Evolutionary conservation across 2,329 filamentous ascomycete genomes (phyloP), one percentile per base, ranked within the genome.

Genomic region (Chaetomiaceae sp.): DNA sequence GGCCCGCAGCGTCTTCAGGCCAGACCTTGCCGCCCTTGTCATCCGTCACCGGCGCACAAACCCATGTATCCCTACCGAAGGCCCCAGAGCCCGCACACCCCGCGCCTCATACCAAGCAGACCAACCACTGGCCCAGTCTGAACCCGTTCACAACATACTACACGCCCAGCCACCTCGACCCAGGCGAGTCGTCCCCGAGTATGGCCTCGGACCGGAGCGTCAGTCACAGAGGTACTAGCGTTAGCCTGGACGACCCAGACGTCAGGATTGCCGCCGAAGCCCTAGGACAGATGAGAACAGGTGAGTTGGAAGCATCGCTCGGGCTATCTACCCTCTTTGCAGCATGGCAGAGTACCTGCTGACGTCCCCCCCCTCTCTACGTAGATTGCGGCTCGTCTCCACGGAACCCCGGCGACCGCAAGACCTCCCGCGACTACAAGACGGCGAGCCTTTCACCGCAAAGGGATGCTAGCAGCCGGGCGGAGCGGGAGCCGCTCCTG

Each of bases 401-500:
- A 10, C 74, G 76, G 33, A 60, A 56, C 4, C 64, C 65, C 6
- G 67, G 46, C 47, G 42, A 51, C 39, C 48, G 53, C 41, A 48
- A 27, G 38, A 35, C 50, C 2, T 65, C 66, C 7, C 67, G 48
- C 31, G 55, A 56, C 43, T 44, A 49, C 44, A 43, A 48, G 27
- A 33, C 51, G 12, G 33, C 39, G 31, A 51, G 50, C 6, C 34
- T 38, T 12, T 46, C 45, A 6, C 46, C 42, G 2, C 47, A 40
- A 13, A 52, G 31, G 35, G 50, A 40, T 34, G 17, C 8, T 5
- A 14, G 16, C 34, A 40, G 39, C 5, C 55, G 48, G 5, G 69
- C 74, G 13, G 78, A 85, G 35, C 77, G 82, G 5, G 90, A 96
- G 67, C 93, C 91, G 1, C 76, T 96, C 5, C 74, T 97, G 3